A percentile compares a stretch with the other conserved stretches of the same genome.
phyloP scores from a whole-genome alignment of 371 early-diverging fungal species.

The Haplosporangium sp. region DNA sequence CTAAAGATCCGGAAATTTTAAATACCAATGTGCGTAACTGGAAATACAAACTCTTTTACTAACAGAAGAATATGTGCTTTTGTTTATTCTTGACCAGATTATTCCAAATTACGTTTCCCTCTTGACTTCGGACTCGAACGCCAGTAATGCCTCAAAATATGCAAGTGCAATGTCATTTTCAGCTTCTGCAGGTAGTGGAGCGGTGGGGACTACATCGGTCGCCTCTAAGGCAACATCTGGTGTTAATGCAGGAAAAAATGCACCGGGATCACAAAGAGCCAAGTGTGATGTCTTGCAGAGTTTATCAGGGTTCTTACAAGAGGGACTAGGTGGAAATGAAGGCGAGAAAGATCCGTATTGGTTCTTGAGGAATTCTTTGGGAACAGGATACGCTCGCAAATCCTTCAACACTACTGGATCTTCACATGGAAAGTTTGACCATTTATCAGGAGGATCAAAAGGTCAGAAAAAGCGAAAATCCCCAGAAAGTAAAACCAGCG shows the following conservation, averaged over 20 bases:
- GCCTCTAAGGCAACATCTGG: constrained; percentile 17
- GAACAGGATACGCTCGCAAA: constrained; percentile 59
- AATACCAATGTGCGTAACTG: neutral
- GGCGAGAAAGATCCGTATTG: constrained; percentile 59
- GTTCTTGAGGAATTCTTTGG: constrained; percentile 66
- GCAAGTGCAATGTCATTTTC: constrained; percentile 47
- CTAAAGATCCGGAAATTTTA: neutral
- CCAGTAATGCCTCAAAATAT: constrained; percentile 39
- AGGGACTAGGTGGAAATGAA: constrained; percentile 46
- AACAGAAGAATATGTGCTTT: neutral
- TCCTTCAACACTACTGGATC: constrained; percentile 52
- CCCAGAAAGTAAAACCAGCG: neutral
- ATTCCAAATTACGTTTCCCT: constrained; percentile 67
- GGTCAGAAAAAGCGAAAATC: constrained; percentile 26
- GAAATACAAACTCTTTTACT: too few species aligned
- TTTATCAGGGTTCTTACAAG: constrained; percentile 51
- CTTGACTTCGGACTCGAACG: constrained; percentile 56
- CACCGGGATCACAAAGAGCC: constrained; percentile 42
- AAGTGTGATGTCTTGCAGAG: constrained; percentile 50
- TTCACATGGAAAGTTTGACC: constrained; percentile 12
- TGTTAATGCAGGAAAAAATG: constrained; percentile 47
- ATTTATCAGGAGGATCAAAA: neutral
- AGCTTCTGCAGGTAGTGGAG: constrained; percentile 24
- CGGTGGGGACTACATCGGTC: constrained; percentile 18
- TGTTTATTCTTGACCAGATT: constrained; percentile 37